These are phyloP conservation scores for Yarrowia sp. DNA, from an alignment of 805 yeast species.

Conservation along the genomic window DNA sequence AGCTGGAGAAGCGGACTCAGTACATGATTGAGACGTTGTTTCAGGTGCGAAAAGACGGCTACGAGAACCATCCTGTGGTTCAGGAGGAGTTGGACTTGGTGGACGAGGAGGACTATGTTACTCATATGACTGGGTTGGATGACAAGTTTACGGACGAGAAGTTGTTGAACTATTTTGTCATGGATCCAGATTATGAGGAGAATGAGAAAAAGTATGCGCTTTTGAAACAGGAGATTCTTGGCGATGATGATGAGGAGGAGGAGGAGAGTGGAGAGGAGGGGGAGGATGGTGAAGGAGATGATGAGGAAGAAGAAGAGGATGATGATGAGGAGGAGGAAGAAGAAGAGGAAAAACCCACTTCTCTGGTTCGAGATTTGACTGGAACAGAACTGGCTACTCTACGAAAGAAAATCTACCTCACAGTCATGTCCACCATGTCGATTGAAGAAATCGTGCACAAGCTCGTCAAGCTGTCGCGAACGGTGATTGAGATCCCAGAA, in stretches of 20 bases:
- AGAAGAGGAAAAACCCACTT: conserved; percentile 13
- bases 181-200: conserved; percentile 50
- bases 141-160: conserved; percentile 49
- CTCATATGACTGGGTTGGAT: conserved; percentile 55
- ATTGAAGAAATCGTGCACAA: conserved; percentile 93
- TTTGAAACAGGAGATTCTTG: conserved; percentile 47
- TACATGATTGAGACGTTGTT: conserved; percentile 51
- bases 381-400: conserved; percentile 58
- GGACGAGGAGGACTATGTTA: conserved; percentile 57
- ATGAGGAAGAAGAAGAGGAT: conserved; percentile 30
- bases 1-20: conserved; percentile 44
- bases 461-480: conserved; percentile 44
- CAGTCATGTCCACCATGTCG: conserved; percentile 84
- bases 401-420: conserved; percentile 74
- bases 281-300: conserved; percentile 23
- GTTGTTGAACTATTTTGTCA: conserved; percentile 48
- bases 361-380: conserved; percentile 61
- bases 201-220: conserved; percentile 49
- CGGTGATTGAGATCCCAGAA: conserved; percentile 38
- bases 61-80: conserved; percentile 42
- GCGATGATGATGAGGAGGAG: conserved; percentile 36
- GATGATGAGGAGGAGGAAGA: conserved; percentile 29
- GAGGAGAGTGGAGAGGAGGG: conserved; percentile 25
- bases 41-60: conserved; percentile 47
- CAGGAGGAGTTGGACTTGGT: conserved; percentile 53